These are phyloP conservation scores for Paecilomyces variotii DNA, from an alignment of 2,329 filamentous ascomycete genomes.

Conservation along the genomic window DNA sequence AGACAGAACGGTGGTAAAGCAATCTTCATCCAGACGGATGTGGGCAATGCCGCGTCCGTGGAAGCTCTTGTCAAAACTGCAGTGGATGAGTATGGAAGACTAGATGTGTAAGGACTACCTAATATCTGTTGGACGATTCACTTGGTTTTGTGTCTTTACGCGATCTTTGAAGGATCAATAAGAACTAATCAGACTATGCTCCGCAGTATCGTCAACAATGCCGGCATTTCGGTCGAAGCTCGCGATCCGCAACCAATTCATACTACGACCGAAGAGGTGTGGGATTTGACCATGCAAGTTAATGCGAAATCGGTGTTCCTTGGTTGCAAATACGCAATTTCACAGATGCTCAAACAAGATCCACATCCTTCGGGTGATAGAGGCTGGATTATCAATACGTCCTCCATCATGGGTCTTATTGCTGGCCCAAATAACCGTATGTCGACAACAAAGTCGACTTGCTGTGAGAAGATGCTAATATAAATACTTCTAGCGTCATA, in stretches of 20 bases:
- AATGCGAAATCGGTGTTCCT: conserved; percentile 36
- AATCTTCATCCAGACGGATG: background rate
- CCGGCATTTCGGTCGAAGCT: background rate
- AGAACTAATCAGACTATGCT: background rate
- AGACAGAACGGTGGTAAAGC: background rate
- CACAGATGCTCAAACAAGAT: conserved; percentile 34
- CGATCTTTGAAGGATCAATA: background rate
- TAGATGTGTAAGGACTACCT: background rate
- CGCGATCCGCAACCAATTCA: background rate
- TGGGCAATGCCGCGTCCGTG: background rate
- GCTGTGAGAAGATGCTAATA: background rate
- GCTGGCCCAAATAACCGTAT: conserved; percentile 7
- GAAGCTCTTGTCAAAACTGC: background rate
- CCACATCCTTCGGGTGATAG: conserved; percentile 23
- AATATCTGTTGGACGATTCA: background rate
- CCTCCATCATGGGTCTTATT: conserved; percentile 23
- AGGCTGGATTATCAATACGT: conserved; percentile 30
- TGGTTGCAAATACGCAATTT: conserved; percentile 33
- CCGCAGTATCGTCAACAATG: background rate
- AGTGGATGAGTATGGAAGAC: background rate
- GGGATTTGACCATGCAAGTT: conserved; percentile 19
- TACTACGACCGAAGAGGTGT: background rate
- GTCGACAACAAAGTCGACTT: background rate
- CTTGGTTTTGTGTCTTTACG: background rate
- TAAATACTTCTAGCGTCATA: conserved; percentile 27